Evolutionary conservation across 768 basidiomycete species (phyloP), one percentile per base, ranked within the genome.

Genomic region (Termitomyces sp.): DNA sequence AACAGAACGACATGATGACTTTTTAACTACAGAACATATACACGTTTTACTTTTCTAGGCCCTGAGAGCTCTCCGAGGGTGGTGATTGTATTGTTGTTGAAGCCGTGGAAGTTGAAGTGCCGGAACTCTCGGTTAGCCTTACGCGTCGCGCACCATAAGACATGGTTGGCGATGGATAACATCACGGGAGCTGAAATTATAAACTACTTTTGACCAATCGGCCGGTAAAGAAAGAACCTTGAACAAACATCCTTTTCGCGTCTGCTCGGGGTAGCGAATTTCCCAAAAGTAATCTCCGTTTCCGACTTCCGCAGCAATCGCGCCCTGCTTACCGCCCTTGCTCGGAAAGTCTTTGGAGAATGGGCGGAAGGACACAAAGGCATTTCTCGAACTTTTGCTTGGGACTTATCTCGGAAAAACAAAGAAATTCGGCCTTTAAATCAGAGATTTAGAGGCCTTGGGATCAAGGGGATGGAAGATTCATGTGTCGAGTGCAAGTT

Each of bases 201-300:
- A 28, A 36, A 30, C 45, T 26, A 22, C 22, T 13, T 26, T 33
- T 26, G 40, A 32, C 38, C 20, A 36, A 55, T 44, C 22, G 32
- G 24, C 36, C 35, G 50, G 35, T 30, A 30, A 33, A 57, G 49
- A 49, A 50, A 20, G n/a, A 48, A 33, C 32, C 32, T 32, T 44
- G 20, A 38, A 41, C 11, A 5, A 22, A 49, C 36, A 50, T 33
- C 52, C 52, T 53, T 11, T 52, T 58, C 57, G 57, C 56, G 22
- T 57, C 26, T 53, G 57, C 57, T 48, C 57, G 57, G 57, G 35
- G 45, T 53, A 58, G 44, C 51, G 26, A 52, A 40, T 30, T 47
- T 47, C 22, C 7, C 38, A 53, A 41, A 38, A 41, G 52, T 49
- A 26, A 54, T 54, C 28, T 58, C 44, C 51, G 45, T 40, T 5